Conservation (phyloP, 139 green algal genomes). For the Axilococcus clingmanii region DNA sequence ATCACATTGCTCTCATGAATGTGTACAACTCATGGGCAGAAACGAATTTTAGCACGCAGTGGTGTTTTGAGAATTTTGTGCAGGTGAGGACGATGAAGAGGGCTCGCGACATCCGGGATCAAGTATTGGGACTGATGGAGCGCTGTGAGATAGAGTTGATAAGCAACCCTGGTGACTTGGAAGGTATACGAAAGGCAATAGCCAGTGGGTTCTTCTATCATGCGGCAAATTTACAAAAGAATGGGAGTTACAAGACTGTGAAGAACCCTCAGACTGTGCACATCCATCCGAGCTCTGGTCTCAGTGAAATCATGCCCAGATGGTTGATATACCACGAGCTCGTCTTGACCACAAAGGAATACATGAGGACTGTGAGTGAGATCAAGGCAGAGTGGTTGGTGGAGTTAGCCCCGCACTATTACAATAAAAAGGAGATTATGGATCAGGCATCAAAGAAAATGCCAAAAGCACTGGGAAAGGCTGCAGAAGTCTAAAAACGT, state of each 20-base stretch:
- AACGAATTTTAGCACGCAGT: constrained; percentile 79
- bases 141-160: constrained; percentile 88
- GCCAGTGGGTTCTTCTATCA: constrained; percentile 95
- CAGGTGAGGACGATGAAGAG: constrained; percentile 91
- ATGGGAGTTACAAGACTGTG: constrained; percentile 87
- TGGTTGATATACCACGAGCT: constrained; percentile 95
- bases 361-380: constrained; percentile 86
- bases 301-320: constrained; percentile 58
- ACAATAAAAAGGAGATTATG: constrained; percentile 61
- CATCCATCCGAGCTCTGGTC: constrained; percentile 81
- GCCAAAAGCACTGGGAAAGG: constrained; percentile 63
- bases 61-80: constrained; percentile 97
- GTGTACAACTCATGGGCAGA: constrained; percentile 84
- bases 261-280: constrained; percentile 95
- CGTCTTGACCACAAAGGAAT: constrained; percentile 96
- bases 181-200: constrained; percentile 48
- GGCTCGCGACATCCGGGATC: constrained; percentile 90
- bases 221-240: constrained; percentile 69
- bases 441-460: constrained; percentile 69
- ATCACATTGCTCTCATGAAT: constrained; percentile 91
- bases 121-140: constrained; percentile 93
- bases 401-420: constrained; percentile 96
- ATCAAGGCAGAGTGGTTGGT: constrained; percentile 94
- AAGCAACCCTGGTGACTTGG: constrained; percentile 58
- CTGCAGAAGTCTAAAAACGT: too few relatives aligned